Evolutionary conservation across 1,284 basidiomycete species (phyloP), one percentile per base, ranked within the genome.

Genomic region (Sanghuangporus sanghuang): DNA sequence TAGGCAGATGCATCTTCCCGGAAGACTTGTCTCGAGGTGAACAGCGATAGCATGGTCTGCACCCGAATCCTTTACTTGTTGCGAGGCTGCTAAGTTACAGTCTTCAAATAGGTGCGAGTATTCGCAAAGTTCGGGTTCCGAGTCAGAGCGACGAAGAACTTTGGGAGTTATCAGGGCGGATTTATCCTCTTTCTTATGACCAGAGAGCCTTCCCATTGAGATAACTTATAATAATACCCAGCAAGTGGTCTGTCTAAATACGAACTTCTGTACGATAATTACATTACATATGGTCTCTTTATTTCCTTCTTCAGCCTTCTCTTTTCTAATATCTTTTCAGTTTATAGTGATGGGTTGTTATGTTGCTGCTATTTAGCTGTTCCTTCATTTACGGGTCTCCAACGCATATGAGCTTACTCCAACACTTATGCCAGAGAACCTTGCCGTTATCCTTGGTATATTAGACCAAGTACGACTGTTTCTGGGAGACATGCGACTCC

Each of bases 101-200:
- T 21, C 23, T 42, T 53, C 48, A 18, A 6, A 11, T 18, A 66
- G 65, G 65, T 66, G 18, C 57, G 62, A 39, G 16, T 60, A 12
- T 66, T 63, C 32, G 55, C 61, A 7, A 60, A 57, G 32, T 61
- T 61, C 32, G 58, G 58, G 3, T 63, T 66, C 53, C 50, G 62
- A 23, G 65, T 63, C 14, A 46, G 55, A 7, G 62, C 48, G 7
- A 66, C 65, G 23, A 66, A 66, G 58, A 66, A 66, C 36, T 66
- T 66, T 53, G 57, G 57, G 38, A 63, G 61, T 23, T 63, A 59
- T 46, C 65, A 60, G 35, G 65, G 65, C 48, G 65, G 65, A 6
- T 66, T 66, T 36, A 63, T 62, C 14, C 58, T 66, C 27, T 66
- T 66, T 53, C 50, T 57, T 39, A 66, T 66, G 65, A 38, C 60